Conservation (phyloP, 805 yeast species). For the Nakazawaea laoshanensis region DNA sequence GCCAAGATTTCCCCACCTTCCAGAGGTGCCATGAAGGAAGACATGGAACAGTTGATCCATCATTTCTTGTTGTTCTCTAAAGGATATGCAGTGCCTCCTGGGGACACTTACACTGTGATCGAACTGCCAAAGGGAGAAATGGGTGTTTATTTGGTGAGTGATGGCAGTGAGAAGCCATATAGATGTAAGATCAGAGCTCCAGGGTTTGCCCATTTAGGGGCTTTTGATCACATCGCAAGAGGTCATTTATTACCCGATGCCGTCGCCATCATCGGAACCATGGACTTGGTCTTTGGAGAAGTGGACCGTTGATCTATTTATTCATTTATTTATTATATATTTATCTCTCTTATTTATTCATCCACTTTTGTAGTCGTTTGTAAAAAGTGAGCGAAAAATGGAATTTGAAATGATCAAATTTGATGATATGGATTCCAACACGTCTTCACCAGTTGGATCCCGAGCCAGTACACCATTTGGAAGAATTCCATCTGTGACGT, state of each 20-base stretch:
- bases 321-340: conserved; percentile 3
- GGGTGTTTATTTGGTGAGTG: conserved; percentile 85
- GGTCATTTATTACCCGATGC: conserved; percentile 88
- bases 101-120: conserved; percentile 85
- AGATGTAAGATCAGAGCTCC: conserved; percentile 93
- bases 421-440: too few relatives aligned
- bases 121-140: conserved; percentile 96
- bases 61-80: conserved; percentile 83
- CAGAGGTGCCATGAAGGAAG: conserved; percentile 75
- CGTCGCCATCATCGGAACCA: conserved; percentile 89
- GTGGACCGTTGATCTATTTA: conserved; percentile 60
- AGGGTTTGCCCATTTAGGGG: conserved; percentile 85
- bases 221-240: conserved; percentile 79
- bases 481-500: too few relatives aligned
- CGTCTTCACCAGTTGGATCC: too few relatives aligned
- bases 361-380: neutral
- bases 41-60: conserved; percentile 88
- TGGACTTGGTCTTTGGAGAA: conserved; percentile 93
- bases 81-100: conserved; percentile 84
- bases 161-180: conserved; percentile 86
- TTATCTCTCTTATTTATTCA: conserved; percentile 4
- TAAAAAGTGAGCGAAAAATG: too few relatives aligned
- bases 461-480: too few relatives aligned
- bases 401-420: too few relatives aligned
- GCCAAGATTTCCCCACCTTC: conserved; percentile 81